Base-by-base conservation (phyloP, 2,329 filamentous ascomycete genomes). In the Verticillium albo-atrum region DNA sequence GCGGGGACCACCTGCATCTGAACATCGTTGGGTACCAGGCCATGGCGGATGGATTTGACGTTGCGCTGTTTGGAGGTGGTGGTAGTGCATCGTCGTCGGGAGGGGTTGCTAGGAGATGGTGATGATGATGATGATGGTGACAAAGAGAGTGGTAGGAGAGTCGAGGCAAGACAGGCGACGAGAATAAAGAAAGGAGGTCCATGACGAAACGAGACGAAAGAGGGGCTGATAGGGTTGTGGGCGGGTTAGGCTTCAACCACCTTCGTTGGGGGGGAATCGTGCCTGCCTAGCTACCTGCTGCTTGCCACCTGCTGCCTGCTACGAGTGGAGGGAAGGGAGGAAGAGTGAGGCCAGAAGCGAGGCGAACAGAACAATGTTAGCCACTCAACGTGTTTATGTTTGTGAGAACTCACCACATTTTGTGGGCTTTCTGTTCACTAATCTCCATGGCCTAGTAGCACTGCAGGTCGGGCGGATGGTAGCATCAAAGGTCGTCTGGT, bases 1-100 rank as follows among this genome's bases (percentile, higher is more conserved):
- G 75, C 2, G 86, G 86, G 0, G 86, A 89, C 68, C 83, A 84
- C 66, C 68, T 89, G 64, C 86, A 89, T 72, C 75, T 82, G 3
- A 85, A 80, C 65, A 76, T 78, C 2, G 69, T 64, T 3, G 86
- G 84, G 1, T 89, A 86, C 66, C 72, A 78, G 66, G 76, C 76
- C 5, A 74, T 89, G 71, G 85, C 83, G 3, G 75, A 79, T 47
- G 70, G 73, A 54, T 82, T 88, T 55, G 82, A 84, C 4, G 61
- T 87, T 57, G 67, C 68, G 2, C 53, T 86, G 30, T 83, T 88
- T 66, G 69, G 72, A 64, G 60, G 25, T 32, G 37, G 20, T n/a
- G n/a, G n/a, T n/a, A n/a, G n/a, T n/a, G n/a, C n/a, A n/a, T n/a
- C n/a, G 14, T 4, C 17, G 51, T 15, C 51, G 12, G 32, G 54